phyloP scores from a whole-genome alignment of 1,284 basidiomycete species.

The Agroathelia rolfsii region DNA sequence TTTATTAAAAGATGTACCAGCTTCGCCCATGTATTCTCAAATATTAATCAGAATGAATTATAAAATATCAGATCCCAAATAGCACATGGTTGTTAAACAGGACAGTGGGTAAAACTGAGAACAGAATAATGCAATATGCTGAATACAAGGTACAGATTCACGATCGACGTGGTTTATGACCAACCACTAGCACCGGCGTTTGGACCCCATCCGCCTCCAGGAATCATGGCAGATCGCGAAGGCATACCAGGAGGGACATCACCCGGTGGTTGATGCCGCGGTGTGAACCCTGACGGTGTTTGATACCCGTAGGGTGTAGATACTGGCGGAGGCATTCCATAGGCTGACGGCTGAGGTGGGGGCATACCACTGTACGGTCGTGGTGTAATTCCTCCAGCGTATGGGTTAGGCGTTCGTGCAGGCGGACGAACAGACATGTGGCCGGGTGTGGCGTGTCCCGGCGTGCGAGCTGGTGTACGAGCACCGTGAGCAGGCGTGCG shows the following conservation, averaged over 20 bases:
- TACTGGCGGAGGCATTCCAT: no score
- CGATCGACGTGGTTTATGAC: no score
- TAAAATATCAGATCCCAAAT: no score
- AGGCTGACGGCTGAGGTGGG: no score
- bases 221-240: conserved; percentile 51
- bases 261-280: conserved; percentile 31
- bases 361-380: conserved; percentile 19
- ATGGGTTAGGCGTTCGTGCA: conserved; percentile 69
- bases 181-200: conserved; percentile 20
- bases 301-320: conserved; percentile 52
- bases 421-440: conserved; percentile 61
- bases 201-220: conserved; percentile 27
- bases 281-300: conserved; percentile 40
- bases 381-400: conserved; percentile 27
- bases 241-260: conserved; percentile 45
- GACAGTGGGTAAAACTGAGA: no score
- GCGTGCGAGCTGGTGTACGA: conserved; percentile 67
- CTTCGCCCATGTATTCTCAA: no score
- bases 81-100: no score
- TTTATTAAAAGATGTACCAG: no score
- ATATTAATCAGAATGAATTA: no score
- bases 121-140: no score
- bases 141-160: no score
- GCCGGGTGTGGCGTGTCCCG: conserved; percentile 67
- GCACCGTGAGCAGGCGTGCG: no score